Conservation (phyloP, 495 filamentous ascomycete genomes). For the Trichodelitschia bisporula region DNA sequence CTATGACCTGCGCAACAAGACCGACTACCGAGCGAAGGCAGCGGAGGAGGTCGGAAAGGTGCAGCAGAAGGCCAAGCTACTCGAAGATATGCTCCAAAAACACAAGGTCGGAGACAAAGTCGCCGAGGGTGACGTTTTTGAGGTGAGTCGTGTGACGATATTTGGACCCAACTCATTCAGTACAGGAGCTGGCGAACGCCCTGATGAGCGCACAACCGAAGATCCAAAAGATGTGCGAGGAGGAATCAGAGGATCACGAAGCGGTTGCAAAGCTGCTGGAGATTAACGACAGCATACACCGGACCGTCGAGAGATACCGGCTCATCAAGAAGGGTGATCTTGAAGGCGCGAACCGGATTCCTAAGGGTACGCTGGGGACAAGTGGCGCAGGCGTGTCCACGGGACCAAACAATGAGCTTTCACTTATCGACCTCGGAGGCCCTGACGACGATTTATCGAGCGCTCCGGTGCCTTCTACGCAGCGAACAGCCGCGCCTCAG, state of each 20-base stretch:
- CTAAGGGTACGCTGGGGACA: slow-evolving; percentile 54
- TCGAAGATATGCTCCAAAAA: slow-evolving; percentile 80
- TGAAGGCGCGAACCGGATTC: slow-evolving; percentile 64
- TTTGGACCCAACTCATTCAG: neutral
- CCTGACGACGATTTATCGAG: slow-evolving; percentile 20
- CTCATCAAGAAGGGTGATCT: slow-evolving; percentile 82
- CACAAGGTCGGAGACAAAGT: slow-evolving; percentile 64
- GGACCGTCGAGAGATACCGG: slow-evolving; percentile 85
- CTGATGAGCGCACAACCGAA: slow-evolving; percentile 89
- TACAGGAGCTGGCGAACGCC: slow-evolving; percentile 64
- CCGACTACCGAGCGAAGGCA: slow-evolving; percentile 91
- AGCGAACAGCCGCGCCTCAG: slow-evolving; percentile 18
- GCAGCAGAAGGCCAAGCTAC: slow-evolving; percentile 69
- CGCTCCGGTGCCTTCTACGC: slow-evolving; percentile 2
- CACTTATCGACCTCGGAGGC: slow-evolving; percentile 71
- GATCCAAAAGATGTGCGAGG: slow-evolving; percentile 98
- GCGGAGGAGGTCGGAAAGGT: slow-evolving; percentile 86
- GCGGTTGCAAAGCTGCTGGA: slow-evolving; percentile 87
- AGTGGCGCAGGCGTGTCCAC: slow-evolving; percentile 41
- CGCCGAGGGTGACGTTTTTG: slow-evolving; percentile 78
- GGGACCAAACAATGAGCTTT: slow-evolving; percentile 63
- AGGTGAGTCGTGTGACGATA: slow-evolving; percentile 22
- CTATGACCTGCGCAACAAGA: slow-evolving; percentile 81
- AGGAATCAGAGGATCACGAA: slow-evolving; percentile 89
- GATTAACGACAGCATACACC: slow-evolving; percentile 96